Base-by-base conservation (phyloP, 805 yeast genomes). In the Hanseniaspora singularis region DNA sequence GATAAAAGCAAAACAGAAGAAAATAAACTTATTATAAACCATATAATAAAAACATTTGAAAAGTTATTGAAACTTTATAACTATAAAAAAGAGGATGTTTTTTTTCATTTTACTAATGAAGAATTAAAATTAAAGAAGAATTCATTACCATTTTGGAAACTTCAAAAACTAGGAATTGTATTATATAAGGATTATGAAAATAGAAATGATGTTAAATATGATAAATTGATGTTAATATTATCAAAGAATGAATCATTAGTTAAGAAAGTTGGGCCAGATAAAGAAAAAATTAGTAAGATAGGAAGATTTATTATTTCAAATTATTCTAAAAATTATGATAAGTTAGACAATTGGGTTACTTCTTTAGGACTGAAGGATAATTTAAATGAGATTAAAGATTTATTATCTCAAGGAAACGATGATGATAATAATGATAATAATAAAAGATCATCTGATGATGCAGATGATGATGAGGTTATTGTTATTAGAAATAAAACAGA, bases 121-220 rank as follows among this genome's bases (percentile, higher is more conserved):
- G 33, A 26, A 20, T 26, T 44, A 14, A 15, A 37, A 16, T 19
- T 44, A 14, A 32, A 44, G 4, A 44, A 37, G 31, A 44, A 23
- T 31, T 1, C 27, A 15, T 11, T 44, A 15, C 48, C 48, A 6
- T 30, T 31, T 23, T 44, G 48, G 48, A 44, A 37, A 27, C 27
- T 44, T 22, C 48, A 44, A 11, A 30, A 44, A 15, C 22, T 44
- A 15, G 40, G 38, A 1, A 31, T 12, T 23, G 2, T 37, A 10
- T 15, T 44, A 14, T 44, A 20, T 20, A 37, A 44, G 27, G 30
- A 44, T 16, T 44, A 44, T 31, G 48, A 44, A 24, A 36, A 24
- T 4, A 36, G 31, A 2, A 44, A 44, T 24, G 41, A 44, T n/a
- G 14, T 44, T 8, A 24, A 31, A 31, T 16, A 23, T 7, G 48